Evolutionary conservation across 805 yeast species (phyloP), one percentile per base, ranked within the genome.

Genomic region (Kazachstania africana): DNA sequence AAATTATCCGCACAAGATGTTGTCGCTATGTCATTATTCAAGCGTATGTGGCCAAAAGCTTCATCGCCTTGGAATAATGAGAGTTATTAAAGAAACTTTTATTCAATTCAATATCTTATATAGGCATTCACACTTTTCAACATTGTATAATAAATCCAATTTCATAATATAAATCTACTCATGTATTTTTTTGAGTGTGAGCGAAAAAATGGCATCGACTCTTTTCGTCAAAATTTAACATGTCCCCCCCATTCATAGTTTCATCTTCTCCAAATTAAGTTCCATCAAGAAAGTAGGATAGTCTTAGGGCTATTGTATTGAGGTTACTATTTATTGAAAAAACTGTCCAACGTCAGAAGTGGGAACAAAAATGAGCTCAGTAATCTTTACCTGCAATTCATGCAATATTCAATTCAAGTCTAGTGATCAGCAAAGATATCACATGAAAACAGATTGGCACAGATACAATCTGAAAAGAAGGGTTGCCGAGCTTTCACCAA

Each of bases 391-490:
- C 9, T 91, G 98, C 59, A 82, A 87, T 50, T 78, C 95, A 14
- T 91, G 98, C 57, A 75, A 74, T 16, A 72, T 84, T 40, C 75
- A 76, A 28, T 91, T 91, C 50, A 72, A 77, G 26, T 65, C 76
- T 23, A 78, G 94, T n/a, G 91, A 78, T 39, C 65, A 76, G 36
- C 98, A 91, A 60, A 68, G 97, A 39, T 69, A 68, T 41, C 98
- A 91, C 54, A 91, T 91, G 98, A 84, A 82, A 53, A 77, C 95
- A 3, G 98, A 91, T 35, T 91, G 98, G 98, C 98, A 91, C 53
- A 70, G 98, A 40, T 91, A 91, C 57, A 91, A 91, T 50, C 67
- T 91, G 49, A 91, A 91, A 53, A 74, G 98, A 60, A 71, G 95
- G 47, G 95, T 91, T 20, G 94, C 95, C 1, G 69, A 70, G 19